Base-by-base conservation (phyloP, 1,284 basidiomycete species). In the Cystobasidium pallidum region DNA sequence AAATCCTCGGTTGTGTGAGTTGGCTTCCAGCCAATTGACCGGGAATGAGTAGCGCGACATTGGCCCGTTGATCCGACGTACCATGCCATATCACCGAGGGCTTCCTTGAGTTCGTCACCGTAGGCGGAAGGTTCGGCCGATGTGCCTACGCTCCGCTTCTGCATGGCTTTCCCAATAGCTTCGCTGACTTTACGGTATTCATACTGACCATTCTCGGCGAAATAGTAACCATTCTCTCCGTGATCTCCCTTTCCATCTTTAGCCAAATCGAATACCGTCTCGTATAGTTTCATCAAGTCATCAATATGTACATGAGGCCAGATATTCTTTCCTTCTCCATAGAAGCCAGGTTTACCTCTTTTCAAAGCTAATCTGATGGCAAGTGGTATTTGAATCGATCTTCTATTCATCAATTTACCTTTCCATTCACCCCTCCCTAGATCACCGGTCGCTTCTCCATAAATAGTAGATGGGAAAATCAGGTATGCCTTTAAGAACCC, bases 381-480 rank as follows among this genome's bases (percentile, higher is more conserved):
- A 32, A 72, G 72, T 19, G 81, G 80, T 41, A 81, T 79, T 75
- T 81, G 80, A 36, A 78, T 77, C 10, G 77, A 78, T 72, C 77
- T 77, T 21, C 76, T 74, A 76, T 81, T 80, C 32, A 76, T 74
- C 34, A 82, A 75, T 32, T 78, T 79, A 63, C 76, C 76, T n/a
- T 78, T 78, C 41, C 79, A 77, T 45, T 76, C 76, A 57, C 79
- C 79, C 17, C 78, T 70, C 28, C 78, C 78, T 52, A 77, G 24
- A 13, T 67, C 66, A 55, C 30, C 30, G 17, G 66, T 41, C 1
- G 66, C 66, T 58, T 67, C 73, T 17, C 81, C 82, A 75, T 81
- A 83, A 74, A 83, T 82, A 15, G 81, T 82, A 6, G 80, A 80
- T 1, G 82, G 82, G 2, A 81, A 75, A 45, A 83, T 75, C 58